Evolutionary conservation across 2,329 filamentous ascomycete genomes (phyloP).

Genomic region (Gyromitra esculenta): DNA sequence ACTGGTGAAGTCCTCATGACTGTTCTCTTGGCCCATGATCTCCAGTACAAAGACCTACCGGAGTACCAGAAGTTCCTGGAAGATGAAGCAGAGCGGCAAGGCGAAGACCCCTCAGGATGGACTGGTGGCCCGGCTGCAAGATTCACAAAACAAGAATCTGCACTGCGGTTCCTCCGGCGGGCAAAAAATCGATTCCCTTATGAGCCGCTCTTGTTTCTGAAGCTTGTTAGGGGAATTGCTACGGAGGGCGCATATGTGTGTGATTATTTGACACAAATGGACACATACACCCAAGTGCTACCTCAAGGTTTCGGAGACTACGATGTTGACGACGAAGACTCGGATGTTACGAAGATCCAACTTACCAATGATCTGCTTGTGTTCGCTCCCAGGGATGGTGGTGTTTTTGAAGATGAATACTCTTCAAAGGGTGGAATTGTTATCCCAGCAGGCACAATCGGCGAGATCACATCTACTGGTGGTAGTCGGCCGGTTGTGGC

Average conservation of each 20-base stretch:
- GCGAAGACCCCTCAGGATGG: constrained; percentile 40
- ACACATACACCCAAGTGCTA: constrained; percentile 80
- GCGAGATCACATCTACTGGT: constrained; percentile 56
- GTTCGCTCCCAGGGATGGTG: constrained; percentile 66
- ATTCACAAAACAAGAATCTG: constrained; percentile 67
- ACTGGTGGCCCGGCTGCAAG: constrained; percentile 61
- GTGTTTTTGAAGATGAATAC: constrained; percentile 52
- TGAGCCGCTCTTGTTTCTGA: constrained; percentile 81
- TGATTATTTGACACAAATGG: constrained; percentile 68
- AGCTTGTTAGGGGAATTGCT: constrained; percentile 73
- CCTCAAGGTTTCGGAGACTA: constrained; percentile 77
- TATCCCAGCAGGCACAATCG: constrained; percentile 56
- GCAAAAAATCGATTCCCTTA: constrained; percentile 83
- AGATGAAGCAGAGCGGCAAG: constrained; percentile 40
- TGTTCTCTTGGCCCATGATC: constrained; percentile 56
- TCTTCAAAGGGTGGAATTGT: constrained; percentile 54
- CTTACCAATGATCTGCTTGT: constrained; percentile 73
- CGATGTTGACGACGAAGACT: constrained; percentile 81
- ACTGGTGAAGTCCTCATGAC: constrained; percentile 59
- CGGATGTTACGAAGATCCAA: constrained; percentile 81
- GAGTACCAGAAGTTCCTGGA: constrained; percentile 53
- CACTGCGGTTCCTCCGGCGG: constrained; percentile 71
- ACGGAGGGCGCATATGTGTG: constrained; percentile 47
- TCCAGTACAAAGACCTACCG: constrained; percentile 52
- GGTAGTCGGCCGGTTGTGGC: constrained; percentile 55